Percentiles rank a stretch among this genome's conserved stretches.
Evolutionary conservation across 2,329 filamentous ascomycete genomes (phyloP).

Genomic region (Didymella arachidicola): DNA sequence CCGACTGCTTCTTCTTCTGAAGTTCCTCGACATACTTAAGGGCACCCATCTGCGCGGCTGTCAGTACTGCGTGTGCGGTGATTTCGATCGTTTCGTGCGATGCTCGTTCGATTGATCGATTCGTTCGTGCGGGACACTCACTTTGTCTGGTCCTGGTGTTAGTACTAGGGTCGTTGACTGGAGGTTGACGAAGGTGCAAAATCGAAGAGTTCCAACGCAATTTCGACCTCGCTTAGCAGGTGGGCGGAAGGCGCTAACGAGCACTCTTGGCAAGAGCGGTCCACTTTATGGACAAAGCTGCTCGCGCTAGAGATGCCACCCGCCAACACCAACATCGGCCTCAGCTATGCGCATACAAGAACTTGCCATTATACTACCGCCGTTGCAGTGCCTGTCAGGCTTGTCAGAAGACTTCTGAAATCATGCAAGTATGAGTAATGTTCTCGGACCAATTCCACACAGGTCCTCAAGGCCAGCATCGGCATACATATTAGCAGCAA

Average conservation of each 20-base stretch:
- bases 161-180: conserved; percentile 25
- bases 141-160: conserved; percentile 27
- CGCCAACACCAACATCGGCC: neutral
- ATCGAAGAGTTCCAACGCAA: conserved; percentile 15
- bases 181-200: conserved; percentile 20
- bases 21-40: conserved; percentile 99
- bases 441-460: too few species aligned
- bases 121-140: conserved; percentile 17
- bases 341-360: neutral
- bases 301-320: conserved; percentile 4
- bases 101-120: conserved; percentile 16
- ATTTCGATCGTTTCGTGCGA: conserved; percentile 7
- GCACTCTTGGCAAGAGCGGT: conserved; percentile 12
- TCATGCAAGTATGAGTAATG: too few species aligned
- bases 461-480: too few species aligned
- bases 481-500: too few species aligned
- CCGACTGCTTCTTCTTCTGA: conserved; percentile 99
- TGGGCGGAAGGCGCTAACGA: conserved; percentile 14
- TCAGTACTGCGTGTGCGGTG: conserved; percentile 29
- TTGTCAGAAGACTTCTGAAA: neutral
- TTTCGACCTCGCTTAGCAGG: conserved; percentile 19
- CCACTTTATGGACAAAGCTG: conserved; percentile 10
- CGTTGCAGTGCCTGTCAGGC: neutral
- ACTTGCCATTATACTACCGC: neutral
- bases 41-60: conserved; percentile 82